Percentiles rank a stretch among this genome's conserved stretches.
Evolutionary conservation across 495 filamentous ascomycete genomes (phyloP).

Genomic region (Penicillium steckii): DNA sequence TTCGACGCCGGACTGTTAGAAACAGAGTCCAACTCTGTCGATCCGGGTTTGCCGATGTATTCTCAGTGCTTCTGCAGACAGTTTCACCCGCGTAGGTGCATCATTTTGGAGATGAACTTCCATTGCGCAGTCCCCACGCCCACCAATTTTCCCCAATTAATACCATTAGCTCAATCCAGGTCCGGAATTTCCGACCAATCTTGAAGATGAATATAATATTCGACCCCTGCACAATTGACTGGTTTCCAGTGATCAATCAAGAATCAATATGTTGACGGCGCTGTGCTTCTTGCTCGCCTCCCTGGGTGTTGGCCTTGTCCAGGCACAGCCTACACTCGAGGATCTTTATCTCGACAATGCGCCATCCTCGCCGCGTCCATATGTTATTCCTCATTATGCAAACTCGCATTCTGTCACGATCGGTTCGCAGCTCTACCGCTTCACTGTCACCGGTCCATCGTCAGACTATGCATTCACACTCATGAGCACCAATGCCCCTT

Average conservation of each 20-base stretch:
- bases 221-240: background rate
- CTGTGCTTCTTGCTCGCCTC: constrained; percentile 11
- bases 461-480: constrained; percentile 40
- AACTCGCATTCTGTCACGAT: constrained; percentile 30
- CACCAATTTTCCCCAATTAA: background rate
- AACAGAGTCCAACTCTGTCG: background rate
- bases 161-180: background rate
- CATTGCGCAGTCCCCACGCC: background rate
- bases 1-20: background rate
- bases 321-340: constrained; percentile 13
- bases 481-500: constrained; percentile 40
- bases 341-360: constrained; percentile 28
- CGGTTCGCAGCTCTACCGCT: constrained; percentile 28
- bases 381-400: constrained; percentile 32
- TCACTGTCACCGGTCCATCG: constrained; percentile 42
- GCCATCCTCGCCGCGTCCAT: constrained; percentile 27
- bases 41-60: background rate
- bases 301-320: constrained; percentile 7
- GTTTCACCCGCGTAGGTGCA: background rate
- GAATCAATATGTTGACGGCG: constrained; percentile 12
- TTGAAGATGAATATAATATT: constrained; percentile 4
- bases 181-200: constrained; percentile 2
- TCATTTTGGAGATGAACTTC: background rate
- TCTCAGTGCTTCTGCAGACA: background rate
- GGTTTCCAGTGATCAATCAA: background rate